phyloP scores from a whole-genome alignment of 129 eudicot genomes.

The Tanacetum coccineum region DNA sequence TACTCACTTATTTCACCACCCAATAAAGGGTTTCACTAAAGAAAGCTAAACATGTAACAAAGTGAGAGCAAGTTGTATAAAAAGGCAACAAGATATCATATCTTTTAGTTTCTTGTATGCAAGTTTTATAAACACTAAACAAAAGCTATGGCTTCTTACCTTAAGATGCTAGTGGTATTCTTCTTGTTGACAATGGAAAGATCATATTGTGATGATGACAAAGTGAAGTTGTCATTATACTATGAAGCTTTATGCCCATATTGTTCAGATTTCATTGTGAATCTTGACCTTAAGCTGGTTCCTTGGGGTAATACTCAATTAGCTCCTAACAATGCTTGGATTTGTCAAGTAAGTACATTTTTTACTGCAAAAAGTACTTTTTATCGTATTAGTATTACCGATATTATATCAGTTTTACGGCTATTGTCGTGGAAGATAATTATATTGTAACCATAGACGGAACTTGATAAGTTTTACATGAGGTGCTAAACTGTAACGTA shows the following conservation, averaged over 20 bases:
- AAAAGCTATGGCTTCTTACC: conserved; percentile 34
- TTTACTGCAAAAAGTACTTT: conserved; percentile 17
- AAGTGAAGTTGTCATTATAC: conserved; percentile 65
- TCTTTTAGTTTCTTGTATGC: conserved; percentile 12
- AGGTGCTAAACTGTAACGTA: too few relatives aligned
- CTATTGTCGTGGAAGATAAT: too few relatives aligned
- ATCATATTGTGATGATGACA: conserved; percentile 31
- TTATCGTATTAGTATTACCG: too few relatives aligned
- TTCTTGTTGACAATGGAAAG: conserved; percentile 27
- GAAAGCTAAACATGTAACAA: too few relatives aligned
- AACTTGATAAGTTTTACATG: too few relatives aligned
- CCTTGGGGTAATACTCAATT: conserved; percentile 94
- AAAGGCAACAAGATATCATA: conserved; percentile 13
- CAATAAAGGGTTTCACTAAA: too few relatives aligned
- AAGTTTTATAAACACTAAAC: conserved; percentile 14
- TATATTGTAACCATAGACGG: too few relatives aligned
- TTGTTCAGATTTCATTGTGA: conserved; percentile 77
- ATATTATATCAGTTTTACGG: too few relatives aligned
- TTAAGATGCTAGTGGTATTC: conserved; percentile 24
- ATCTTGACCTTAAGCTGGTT: conserved; percentile 66
- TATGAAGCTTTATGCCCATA: conserved; percentile 86
- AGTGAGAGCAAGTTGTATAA: conserved; percentile 9
- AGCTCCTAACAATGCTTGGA: conserved; percentile 45
- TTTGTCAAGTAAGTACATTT: conserved; percentile 62
- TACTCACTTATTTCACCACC: not conserved